Evolutionary conservation across 2,329 filamentous ascomycete genomes (phyloP).

Genomic region (Talaromyces sp.): DNA sequence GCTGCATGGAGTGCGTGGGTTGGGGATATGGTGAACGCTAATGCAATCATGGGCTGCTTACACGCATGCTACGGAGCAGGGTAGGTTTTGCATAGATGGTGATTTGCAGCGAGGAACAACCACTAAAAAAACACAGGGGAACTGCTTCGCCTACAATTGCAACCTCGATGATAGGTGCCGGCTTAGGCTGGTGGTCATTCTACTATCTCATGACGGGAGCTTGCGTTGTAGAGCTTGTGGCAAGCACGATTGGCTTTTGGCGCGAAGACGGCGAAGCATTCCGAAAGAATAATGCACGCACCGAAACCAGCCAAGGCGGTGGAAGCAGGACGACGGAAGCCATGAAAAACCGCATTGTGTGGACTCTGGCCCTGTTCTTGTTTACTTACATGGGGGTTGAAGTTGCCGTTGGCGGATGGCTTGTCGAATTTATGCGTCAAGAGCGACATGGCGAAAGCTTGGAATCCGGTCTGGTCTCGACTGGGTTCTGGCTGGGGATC

Average conservation of each 20-base stretch:
- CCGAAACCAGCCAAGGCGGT: not conserved
- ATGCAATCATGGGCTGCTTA: conserved; percentile 26
- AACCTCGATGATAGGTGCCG: conserved; percentile 61
- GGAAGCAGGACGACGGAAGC: conserved; percentile 17
- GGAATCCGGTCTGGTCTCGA: conserved; percentile 62
- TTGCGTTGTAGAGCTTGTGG: not conserved
- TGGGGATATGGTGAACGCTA: conserved; percentile 67
- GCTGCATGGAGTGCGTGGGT: conserved; percentile 57
- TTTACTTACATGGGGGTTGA: conserved; percentile 71
- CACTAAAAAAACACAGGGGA: conserved; percentile 45
- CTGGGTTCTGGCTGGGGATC: conserved; percentile 74
- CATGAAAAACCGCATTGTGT: conserved; percentile 45
- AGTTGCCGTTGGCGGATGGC: conserved; percentile 61
- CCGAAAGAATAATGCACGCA: not conserved
- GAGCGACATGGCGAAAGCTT: conserved; percentile 61
- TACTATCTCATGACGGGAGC: conserved; percentile 65
- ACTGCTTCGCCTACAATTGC: conserved; percentile 65
- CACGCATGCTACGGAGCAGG: conserved; percentile 60
- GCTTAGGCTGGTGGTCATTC: conserved; percentile 63
- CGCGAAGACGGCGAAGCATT: not conserved
- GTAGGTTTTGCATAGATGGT: conserved; percentile 70
- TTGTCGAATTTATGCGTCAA: conserved; percentile 70
- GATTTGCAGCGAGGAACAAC: not conserved
- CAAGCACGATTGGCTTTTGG: not conserved
- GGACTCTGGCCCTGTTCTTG: conserved; percentile 63